Conservation (phyloP, 140 eudicot genomes). For the Stevia rebaudiana region DNA sequence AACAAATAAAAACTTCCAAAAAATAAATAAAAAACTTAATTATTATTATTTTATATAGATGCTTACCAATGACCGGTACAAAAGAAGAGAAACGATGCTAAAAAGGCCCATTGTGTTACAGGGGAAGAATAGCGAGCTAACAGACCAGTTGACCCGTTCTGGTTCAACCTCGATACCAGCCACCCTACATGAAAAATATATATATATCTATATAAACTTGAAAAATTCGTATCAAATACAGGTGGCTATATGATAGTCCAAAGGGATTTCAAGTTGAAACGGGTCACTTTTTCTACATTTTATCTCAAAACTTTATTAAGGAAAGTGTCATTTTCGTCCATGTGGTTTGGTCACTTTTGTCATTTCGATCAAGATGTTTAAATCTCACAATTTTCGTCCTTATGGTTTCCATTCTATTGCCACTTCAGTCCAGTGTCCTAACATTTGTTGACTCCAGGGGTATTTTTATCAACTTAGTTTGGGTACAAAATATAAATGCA, state of each 20-base stretch:
- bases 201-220: not conserved
- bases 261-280: not conserved
- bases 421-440: too few relatives aligned
- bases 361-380: too few relatives aligned
- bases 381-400: too few relatives aligned
- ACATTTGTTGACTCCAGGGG: too few relatives aligned
- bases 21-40: not conserved
- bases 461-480: too few relatives aligned
- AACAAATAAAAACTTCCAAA: not conserved
- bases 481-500: too few relatives aligned
- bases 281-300: not conserved
- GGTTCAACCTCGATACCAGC: slow-evolving; percentile 57
- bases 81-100: slow-evolving; percentile 75
- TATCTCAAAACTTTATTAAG: not conserved
- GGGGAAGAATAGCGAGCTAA: slow-evolving; percentile 50
- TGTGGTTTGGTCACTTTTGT: too few relatives aligned
- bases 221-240: not conserved
- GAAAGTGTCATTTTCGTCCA: too few relatives aligned
- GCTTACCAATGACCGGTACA: slow-evolving; percentile 91
- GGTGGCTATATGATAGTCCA: not conserved
- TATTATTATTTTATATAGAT: not conserved
- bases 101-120: slow-evolving; percentile 81
- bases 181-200: slow-evolving; percentile 56
- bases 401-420: too few relatives aligned
- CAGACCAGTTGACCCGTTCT: slow-evolving; percentile 24